phyloP scores from a whole-genome alignment of 495 filamentous ascomycete species.

The Jackrogersella minutella region DNA sequence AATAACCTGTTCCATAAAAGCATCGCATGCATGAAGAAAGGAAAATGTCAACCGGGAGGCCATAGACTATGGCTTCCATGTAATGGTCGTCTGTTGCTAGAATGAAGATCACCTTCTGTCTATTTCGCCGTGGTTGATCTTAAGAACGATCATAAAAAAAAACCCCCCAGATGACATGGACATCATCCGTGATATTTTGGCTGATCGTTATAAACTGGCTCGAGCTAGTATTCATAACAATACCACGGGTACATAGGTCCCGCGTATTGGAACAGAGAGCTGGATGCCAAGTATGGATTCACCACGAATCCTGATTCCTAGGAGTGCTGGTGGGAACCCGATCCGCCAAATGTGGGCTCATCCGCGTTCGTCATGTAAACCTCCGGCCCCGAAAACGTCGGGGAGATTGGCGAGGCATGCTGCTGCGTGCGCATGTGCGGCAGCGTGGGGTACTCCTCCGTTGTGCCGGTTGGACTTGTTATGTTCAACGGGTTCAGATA shows the following conservation, averaged over 20 bases:
- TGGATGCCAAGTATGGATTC: slow-evolving; percentile 1
- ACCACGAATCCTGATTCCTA: slow-evolving; percentile 27
- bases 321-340: slow-evolving; percentile 35
- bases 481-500: slow-evolving; percentile 35
- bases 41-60: neutral
- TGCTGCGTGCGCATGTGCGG: slow-evolving; percentile 26
- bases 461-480: neutral
- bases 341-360: slow-evolving; percentile 18
- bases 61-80: neutral
- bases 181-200: too few species aligned
- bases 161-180: too few species aligned
- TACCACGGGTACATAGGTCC: too few species aligned
- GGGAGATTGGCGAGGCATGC: slow-evolving; percentile 19
- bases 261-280: neutral
- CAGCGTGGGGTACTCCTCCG: slow-evolving; percentile 12
- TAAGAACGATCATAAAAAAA: neutral
- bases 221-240: too few species aligned
- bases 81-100: neutral
- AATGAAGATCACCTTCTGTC: neutral
- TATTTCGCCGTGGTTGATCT: neutral
- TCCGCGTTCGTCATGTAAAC: slow-evolving; percentile 31
- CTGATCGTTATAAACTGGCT: too few species aligned
- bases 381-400: slow-evolving; percentile 31
- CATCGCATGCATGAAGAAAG: slow-evolving; percentile 27
- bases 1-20: slow-evolving; percentile 32